Evolutionary conservation across 371 early-diverging fungal genomes (phyloP), one percentile per base, ranked within the genome.

Genomic region (Sporodiniella umbellata): DNA sequence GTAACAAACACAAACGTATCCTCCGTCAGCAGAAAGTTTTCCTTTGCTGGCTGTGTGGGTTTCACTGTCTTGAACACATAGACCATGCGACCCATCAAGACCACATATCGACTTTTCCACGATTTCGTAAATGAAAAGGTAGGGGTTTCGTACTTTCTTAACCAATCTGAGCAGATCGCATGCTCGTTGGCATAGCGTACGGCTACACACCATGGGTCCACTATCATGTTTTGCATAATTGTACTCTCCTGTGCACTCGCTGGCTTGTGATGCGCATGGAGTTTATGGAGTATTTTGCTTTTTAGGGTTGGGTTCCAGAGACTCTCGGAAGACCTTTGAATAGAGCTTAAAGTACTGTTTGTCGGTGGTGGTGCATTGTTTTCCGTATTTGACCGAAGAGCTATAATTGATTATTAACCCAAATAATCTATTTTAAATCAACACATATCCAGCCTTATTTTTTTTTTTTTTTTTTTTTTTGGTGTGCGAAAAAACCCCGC

Each of bases 1-100:
- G 71, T 64, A 3, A 71, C 67, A 54, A 75, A 75, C 0, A 70
- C 66, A 53, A 68, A 60, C 1, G 75, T 75, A 33, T 75, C 75
- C n/a, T 62, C 60, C 4, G 75, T 68, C 15, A 75, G 42, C 7
- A 62, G 26, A 53, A 75, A 71, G 22, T 71, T 63, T 15, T 75
- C 75, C 25, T 56, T 66, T 4, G 62, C 62, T 12, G 71, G 67
- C 4, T 30, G 44, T 3, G 69, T 71, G 8, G 65, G 24, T 51
- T 75, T 75, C 23, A 45, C 25, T 7, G 64, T 51, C 54, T 70
- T 75, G 52, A 66, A 75, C 11, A 62, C 43, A 28, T 60, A 66
- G 12, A 75, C 60, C 8, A 60, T 62, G 15, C 58, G 50, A 42
- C 69, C 69, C 12, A 62, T 55, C 8, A 75, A 52, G 5, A 66